Base-by-base conservation (phyloP, 495 filamentous ascomycete genomes). In the Thermothielavioides terrestris region DNA sequence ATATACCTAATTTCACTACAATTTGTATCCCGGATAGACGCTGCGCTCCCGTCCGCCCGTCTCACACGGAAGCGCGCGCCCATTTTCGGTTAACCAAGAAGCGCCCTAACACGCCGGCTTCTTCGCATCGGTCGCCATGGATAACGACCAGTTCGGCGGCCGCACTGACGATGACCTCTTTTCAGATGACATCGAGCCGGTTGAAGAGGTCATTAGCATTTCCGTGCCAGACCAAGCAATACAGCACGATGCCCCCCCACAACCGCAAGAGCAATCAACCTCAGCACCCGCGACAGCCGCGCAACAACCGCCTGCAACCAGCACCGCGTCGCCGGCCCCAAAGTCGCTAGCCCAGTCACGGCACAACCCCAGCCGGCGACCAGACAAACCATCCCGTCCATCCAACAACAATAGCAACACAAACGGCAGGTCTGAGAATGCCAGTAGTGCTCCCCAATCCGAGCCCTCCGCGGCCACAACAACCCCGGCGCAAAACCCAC, bases 91-190 rank as follows among this genome's bases (percentile, higher is more conserved):
- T n/a, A n/a, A n/a, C n/a, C n/a, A n/a, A n/a, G n/a, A n/a, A n/a
- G n/a, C n/a, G n/a, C n/a, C n/a, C n/a, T n/a, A n/a, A n/a, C n/a
- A n/a, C n/a, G n/a, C n/a, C n/a, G n/a, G n/a, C n/a, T n/a, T n/a
- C n/a, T n/a, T n/a, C n/a, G n/a, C n/a, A n/a, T n/a, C n/a, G n/a
- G n/a, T n/a, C n/a, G n/a, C n/a, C 45, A 49, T 49, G 46, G 46
- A 49, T 14, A 42, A 70, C 21, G 73, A 76, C 41, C 72, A 76
- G 50, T 76, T 75, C 30, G 68, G 68, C 47, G 73, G 73, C 25
- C 59, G 73, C 12, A 76, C 73, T 31, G 73, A 76, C 53, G 73
- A 76, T 45, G 73, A 75, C 48, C 63, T 76, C 50, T 76, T 76
- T 40, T 64, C 70, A 6, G 73, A 76, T 43, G 73, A 76, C 39